Evolutionary conservation across 2,329 filamentous ascomycete species (phyloP).

Genomic region (Chaetomiaceae sp.): DNA sequence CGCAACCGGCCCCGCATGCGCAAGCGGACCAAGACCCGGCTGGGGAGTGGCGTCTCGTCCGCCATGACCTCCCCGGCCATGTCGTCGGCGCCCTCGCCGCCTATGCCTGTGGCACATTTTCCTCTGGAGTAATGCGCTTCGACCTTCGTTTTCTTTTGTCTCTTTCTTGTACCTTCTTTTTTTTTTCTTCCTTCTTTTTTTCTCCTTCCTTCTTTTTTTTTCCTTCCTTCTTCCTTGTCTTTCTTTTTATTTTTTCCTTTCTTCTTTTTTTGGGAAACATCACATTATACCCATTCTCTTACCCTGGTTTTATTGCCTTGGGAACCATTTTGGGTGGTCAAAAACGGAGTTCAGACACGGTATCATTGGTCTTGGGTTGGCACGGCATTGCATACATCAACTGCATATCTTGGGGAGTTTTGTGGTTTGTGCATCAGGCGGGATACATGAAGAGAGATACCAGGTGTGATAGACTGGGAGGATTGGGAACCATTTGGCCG

Average conservation of each 20-base stretch:
- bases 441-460: neutral
- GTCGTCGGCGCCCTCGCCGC: slow-evolving; percentile 14
- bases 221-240: neutral
- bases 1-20: slow-evolving; percentile 34
- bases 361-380: neutral
- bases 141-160: neutral
- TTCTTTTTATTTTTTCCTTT: slow-evolving; percentile 8
- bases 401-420: slow-evolving; percentile 13
- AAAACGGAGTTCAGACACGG: too few species aligned
- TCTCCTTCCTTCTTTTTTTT: neutral
- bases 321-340: too few species aligned
- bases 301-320: too few species aligned
- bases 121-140: slow-evolving; percentile 1
- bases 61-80: slow-evolving; percentile 20
- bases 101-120: neutral
- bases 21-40: slow-evolving; percentile 24
- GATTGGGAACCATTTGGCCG: neutral
- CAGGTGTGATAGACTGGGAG: neutral
- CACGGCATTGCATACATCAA: neutral
- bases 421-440: neutral
- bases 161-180: too few species aligned
- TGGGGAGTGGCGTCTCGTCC: slow-evolving; percentile 20
- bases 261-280: too few species aligned
- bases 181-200: neutral
- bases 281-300: too few species aligned